A percentile compares a stretch with the other conserved stretches of the same genome.
These are phyloP conservation scores for Yarrowia phangngaensis DNA, from an alignment of 805 yeast species.

Conservation along the genomic window DNA sequence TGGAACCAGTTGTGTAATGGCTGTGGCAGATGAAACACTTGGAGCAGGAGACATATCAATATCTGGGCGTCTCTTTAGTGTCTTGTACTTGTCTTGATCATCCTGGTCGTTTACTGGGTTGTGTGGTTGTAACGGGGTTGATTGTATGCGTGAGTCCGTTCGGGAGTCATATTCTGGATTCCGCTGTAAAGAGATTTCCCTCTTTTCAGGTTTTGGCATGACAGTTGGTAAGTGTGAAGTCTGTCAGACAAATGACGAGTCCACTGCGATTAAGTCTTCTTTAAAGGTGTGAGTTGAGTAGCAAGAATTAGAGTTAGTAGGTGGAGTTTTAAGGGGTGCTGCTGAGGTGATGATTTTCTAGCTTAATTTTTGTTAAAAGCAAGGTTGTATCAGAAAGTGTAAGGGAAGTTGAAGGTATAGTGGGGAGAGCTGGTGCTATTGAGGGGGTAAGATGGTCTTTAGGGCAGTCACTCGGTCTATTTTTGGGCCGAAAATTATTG, in stretches of 20 bases:
- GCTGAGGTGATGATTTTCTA: too few relatives aligned
- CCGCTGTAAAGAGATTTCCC: neutral
- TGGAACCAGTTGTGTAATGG: conserved; percentile 17
- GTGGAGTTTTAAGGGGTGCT: conserved; percentile 22
- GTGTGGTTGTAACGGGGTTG: conserved; percentile 15
- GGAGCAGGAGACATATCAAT: neutral
- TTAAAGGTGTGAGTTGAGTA: conserved; percentile 21
- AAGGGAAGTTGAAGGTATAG: too few relatives aligned
- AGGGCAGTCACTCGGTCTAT: too few relatives aligned
- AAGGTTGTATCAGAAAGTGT: too few relatives aligned
- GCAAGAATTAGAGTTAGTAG: conserved; percentile 25
- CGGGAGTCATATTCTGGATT: conserved; percentile 2
- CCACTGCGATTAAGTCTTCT: too few relatives aligned
- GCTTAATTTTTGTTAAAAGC: too few relatives aligned
- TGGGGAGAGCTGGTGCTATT: too few relatives aligned
- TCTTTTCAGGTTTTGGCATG: conserved; percentile 8
- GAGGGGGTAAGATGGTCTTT: too few relatives aligned
- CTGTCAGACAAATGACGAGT: too few relatives aligned
- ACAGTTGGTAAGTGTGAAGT: conserved; percentile 1
- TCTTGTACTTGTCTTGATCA: conserved; percentile 13
- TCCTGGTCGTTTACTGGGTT: conserved; percentile 1
- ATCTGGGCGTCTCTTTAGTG: conserved; percentile 11
- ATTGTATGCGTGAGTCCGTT: conserved; percentile 6
- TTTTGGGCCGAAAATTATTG: too few relatives aligned
- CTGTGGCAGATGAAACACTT: conserved; percentile 2